Evolutionary conservation across 768 basidiomycete genomes (phyloP).

Genomic region (Pleurotus giganteus): DNA sequence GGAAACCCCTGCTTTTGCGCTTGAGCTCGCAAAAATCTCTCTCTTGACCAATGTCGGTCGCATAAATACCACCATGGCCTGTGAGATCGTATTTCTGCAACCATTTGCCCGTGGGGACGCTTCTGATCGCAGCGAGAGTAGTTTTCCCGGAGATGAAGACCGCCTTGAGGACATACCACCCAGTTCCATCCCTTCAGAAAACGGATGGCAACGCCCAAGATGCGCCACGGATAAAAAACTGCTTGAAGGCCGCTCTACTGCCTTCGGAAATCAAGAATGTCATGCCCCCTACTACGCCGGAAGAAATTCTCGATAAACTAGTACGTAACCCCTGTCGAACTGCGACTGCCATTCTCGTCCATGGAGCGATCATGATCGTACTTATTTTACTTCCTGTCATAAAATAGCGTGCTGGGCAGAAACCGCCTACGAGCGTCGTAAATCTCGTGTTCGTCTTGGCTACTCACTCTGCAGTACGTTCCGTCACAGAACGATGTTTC

Average conservation of each 20-base stretch:
- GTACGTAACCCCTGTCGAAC: slow-evolving; percentile 35
- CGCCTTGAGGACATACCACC: slow-evolving; percentile 73
- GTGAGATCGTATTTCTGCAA: slow-evolving; percentile 39
- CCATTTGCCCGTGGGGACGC: slow-evolving; percentile 9
- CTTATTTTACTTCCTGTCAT: slow-evolving; percentile 10
- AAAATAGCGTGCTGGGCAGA: slow-evolving; percentile 39
- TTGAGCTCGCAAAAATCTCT: slow-evolving; percentile 73
- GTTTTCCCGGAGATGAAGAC: slow-evolving; percentile 84
- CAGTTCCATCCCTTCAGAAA: slow-evolving; percentile 68
- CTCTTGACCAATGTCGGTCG: slow-evolving; percentile 77
- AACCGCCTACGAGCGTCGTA: slow-evolving; percentile 68
- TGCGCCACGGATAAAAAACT: slow-evolving; percentile 75
- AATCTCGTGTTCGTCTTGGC: slow-evolving; percentile 72
- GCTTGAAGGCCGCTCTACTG: slow-evolving; percentile 58
- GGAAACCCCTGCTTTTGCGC: slow-evolving; percentile 55
- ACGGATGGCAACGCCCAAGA: slow-evolving; percentile 73
- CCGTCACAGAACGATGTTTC: slow-evolving; percentile 14
- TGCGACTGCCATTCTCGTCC: slow-evolving; percentile 5
- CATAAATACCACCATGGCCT: slow-evolving; percentile 82
- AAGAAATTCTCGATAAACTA: slow-evolving; percentile 51
- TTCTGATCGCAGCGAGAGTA: slow-evolving; percentile 22
- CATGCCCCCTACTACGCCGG: slow-evolving; percentile 49
- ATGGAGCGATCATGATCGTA: background rate
- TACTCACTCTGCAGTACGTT: slow-evolving; percentile 51
- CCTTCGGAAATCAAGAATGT: slow-evolving; percentile 43